Base-by-base conservation (phyloP, 768 basidiomycete species). In the Suillus hirtellus region DNA sequence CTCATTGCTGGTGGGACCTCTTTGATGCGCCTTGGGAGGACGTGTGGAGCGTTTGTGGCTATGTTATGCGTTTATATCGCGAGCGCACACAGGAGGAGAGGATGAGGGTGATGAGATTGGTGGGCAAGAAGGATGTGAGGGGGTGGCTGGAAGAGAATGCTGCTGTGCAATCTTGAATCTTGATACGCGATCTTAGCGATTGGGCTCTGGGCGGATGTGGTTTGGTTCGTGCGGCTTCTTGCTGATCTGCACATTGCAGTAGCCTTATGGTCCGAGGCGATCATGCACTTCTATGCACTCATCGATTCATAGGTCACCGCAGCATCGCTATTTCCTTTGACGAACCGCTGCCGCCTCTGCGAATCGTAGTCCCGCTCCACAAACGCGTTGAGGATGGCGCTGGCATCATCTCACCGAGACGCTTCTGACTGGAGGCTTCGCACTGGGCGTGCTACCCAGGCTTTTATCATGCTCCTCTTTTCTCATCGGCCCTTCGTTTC, bases 11-110 rank as follows among this genome's bases (percentile, higher is more conserved):
- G 97, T 96, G 92, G 90, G 87, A 91, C 50, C 80, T 99, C 7
- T 99, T 99, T 70, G 97, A 99, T 71, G 92, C 93, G 0, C 81
- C 86, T 0, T 92, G 88, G 86, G 93, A 95, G 60, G 96, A 97
- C 69, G 81, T 97, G 34, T 90, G 90, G 88, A 86, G 81, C 67
- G 87, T 95, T 9, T 89, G 89, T 64, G 94, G 93, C n/a, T 82
- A 84, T 68, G 84, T 96, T 59, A 91, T 93, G 90, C 82, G 89
- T 46, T 77, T 98, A 4, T 98, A 92, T 72, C 81, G 87, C 4
- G 72, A 79, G 55, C 80, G 88, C 59, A 79, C 75, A 11, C 72
- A 67, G 24, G 75, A 77, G 55, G 79, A 81, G 31, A 83, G 81
- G 61, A 76, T 80, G 61, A 80, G 85, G 37, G 74, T 87, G 54